Percentiles rank a stretch among this genome's conserved stretches.
These are phyloP conservation scores for Yamadazyma pseudoaaseri DNA, from an alignment of 1,139 yeast genomes.

Conservation along the genomic window DNA sequence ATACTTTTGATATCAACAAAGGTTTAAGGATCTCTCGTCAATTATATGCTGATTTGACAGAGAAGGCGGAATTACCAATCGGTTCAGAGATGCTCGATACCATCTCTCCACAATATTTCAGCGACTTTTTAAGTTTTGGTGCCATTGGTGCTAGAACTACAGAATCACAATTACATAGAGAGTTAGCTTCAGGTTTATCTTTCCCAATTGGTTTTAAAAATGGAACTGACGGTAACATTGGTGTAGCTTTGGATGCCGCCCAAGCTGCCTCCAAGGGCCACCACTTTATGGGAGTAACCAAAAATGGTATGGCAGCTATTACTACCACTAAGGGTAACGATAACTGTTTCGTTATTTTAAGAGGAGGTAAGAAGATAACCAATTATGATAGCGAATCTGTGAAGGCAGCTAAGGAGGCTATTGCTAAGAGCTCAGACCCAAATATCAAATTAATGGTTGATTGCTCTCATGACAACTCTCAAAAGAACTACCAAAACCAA, in stretches of 20 bases:
- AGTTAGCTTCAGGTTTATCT: constrained; percentile 89
- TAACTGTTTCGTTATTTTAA: constrained; percentile 84
- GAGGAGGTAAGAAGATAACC: constrained; percentile 95
- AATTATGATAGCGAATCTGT: constrained; percentile 83
- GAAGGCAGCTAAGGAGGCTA: constrained; percentile 63
- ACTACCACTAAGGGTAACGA: constrained; percentile 93
- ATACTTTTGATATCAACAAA: constrained; percentile 89
- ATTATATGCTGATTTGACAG: constrained; percentile 80
- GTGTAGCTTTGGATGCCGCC: constrained; percentile 92
- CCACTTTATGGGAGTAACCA: constrained; percentile 91
- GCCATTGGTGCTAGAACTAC: constrained; percentile 99
- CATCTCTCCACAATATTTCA: constrained; percentile 88
- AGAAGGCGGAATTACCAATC: constrained; percentile 70
- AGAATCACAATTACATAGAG: constrained; percentile 95
- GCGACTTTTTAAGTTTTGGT: constrained; percentile 88
- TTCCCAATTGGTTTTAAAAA: constrained; percentile 98
- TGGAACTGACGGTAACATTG: constrained; percentile 92
- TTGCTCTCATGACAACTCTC: constrained; percentile 96
- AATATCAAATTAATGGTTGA: constrained; percentile 74
- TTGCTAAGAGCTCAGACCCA: constrained; percentile 42
- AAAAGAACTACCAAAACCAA: constrained; percentile 91
- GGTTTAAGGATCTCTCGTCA: constrained; percentile 88
- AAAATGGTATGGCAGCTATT: constrained; percentile 85
- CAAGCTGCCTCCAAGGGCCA: constrained; percentile 92
- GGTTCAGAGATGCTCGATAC: constrained; percentile 99